Conservation (phyloP, 257 asterid genomes). For the Coffea eugenioides region DNA sequence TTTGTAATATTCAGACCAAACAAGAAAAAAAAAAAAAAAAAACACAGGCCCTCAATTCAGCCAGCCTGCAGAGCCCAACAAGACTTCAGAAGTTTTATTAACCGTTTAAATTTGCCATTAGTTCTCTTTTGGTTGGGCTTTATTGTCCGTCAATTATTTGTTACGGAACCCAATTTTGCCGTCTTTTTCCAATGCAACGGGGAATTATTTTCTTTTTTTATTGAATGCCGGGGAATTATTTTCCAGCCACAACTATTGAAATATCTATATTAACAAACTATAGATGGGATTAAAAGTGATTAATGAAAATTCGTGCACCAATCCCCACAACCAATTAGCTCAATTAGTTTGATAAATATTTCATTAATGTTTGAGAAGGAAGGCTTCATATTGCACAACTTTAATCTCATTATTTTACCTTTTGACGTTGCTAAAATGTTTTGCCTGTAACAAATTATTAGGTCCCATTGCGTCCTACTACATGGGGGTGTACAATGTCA, state of each 20-base stretch:
- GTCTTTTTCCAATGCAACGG: background rate
- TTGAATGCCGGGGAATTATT: too few species aligned
- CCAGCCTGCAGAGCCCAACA: background rate
- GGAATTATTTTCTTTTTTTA: too few species aligned
- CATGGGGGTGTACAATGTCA: too few species aligned
- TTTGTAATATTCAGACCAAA: too few species aligned
- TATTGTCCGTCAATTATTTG: background rate
- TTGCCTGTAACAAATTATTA: too few species aligned
- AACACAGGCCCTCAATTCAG: background rate
- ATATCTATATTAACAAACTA: too few species aligned
- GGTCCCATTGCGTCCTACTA: too few species aligned
- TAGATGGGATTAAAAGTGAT: background rate
- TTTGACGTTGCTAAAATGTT: too few species aligned
- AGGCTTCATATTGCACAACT: too few species aligned
- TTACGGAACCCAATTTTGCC: background rate
- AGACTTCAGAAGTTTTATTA: background rate
- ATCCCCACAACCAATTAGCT: background rate
- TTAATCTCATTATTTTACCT: too few species aligned
- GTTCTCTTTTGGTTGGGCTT: background rate
- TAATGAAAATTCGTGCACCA: background rate
- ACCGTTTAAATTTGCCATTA: background rate
- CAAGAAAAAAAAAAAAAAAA: too few species aligned
- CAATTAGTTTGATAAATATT: background rate
- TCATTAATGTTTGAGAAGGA: background rate
- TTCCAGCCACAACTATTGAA: too few species aligned